Base-by-base conservation (phyloP, 2,329 filamentous ascomycete genomes). In the Mycosphaerella sp. region DNA sequence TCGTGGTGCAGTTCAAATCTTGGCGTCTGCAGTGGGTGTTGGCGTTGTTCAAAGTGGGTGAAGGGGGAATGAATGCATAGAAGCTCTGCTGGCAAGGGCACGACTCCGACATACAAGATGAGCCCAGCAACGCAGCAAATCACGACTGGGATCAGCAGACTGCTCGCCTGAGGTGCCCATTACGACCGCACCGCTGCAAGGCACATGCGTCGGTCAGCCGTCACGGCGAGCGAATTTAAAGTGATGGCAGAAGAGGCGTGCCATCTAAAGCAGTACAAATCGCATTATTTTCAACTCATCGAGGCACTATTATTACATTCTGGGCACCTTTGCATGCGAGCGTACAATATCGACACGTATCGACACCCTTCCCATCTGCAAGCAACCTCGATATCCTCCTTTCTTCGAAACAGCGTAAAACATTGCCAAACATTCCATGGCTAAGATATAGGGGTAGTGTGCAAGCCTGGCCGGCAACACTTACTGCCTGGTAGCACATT, bases 391-490 rank as follows among this genome's bases (percentile, higher is more conserved):
- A 46, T 51, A 50, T 51, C 53, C 42, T 50, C 53, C 43, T 55
- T 51, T 54, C 47, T 50, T 55, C 17, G 44, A 50, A 59, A 59
- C 55, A 61, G 56, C 42, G 42, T 42, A 40, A 53, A 54, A 58
- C 57, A 59, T 59, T 53, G 48, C 57, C 54, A 52, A 51, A 60
- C 48, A 51, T 51, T 51, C 48, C 52, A 60, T 56, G 55, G 57
- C 57, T 59, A 59, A 61, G 54, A 61, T 61, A 54, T 48, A 51
- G 42, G 53, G 12, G 51, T 59, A 50, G 55, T 55, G 48, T 53
- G 55, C 59, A 59, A 61, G 53, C 51, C 53, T 39, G 57, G 40
- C 54, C 57, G 49, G 59, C 59, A 54, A 52, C 46, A 41, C 58
- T 58, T 51, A 48, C 58, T 62, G 55, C 52, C 48, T 42, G 17